A percentile compares a stretch with the other conserved stretches of the same genome.
phyloP scores from a whole-genome alignment of 257 asterid genomes.

The Solanum paucissectum region DNA sequence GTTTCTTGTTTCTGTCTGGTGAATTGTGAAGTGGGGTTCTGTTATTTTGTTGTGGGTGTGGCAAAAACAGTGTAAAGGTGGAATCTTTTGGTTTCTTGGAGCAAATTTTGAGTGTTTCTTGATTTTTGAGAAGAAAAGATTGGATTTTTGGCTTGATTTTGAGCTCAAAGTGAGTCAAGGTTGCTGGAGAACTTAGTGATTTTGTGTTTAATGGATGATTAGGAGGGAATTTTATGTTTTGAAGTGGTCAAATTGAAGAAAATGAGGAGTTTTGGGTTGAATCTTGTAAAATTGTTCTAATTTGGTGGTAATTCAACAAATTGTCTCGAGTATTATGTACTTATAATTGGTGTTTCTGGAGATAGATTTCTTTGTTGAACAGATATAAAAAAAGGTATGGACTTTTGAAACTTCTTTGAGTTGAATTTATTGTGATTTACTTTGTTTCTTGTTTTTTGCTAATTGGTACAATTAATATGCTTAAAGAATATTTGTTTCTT shows the following conservation, averaged over 20 bases:
- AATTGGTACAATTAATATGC: background rate
- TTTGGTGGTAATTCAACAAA: constrained; percentile 1
- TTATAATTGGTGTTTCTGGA: constrained; percentile 12
- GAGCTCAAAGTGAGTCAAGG: background rate
- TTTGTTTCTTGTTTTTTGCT: background rate
- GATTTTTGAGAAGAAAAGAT: background rate
- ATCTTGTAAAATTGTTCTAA: background rate
- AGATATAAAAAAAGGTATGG: constrained; percentile 26
- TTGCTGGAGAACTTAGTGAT: background rate
- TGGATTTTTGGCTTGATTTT: background rate
- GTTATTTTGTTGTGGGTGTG: background rate
- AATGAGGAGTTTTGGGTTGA: background rate
- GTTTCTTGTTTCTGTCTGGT: background rate
- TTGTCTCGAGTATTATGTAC: constrained; percentile 2
- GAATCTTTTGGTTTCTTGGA: constrained; percentile 4
- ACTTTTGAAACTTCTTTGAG: background rate
- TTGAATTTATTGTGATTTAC: background rate
- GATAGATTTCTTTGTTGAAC: constrained; percentile 15
- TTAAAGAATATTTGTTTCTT: background rate
- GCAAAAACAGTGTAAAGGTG: background rate
- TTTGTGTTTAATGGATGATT: constrained; percentile 9
- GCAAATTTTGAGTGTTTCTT: background rate
- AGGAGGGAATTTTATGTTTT: background rate
- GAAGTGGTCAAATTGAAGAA: constrained; percentile 18
- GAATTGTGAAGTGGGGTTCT: background rate